Percentiles rank a stretch among this genome's conserved stretches.
Evolutionary conservation across 2,329 filamentous ascomycete genomes (phyloP).

Genomic region (Epichloe aotearoae): DNA sequence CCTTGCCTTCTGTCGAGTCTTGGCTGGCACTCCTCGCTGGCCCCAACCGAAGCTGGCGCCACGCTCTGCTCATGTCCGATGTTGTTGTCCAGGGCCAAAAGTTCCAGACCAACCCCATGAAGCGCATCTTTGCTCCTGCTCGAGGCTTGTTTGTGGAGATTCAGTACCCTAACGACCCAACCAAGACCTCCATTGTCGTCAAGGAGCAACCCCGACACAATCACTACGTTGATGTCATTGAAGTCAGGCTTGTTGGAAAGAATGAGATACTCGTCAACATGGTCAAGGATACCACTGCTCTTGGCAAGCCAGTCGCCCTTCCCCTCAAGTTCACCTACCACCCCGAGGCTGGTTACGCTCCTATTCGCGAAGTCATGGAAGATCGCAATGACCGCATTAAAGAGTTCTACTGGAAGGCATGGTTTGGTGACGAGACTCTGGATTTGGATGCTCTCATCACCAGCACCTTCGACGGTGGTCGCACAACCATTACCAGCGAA

Average conservation of each 20-base stretch:
- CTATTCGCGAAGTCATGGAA: slow-evolving; percentile 92
- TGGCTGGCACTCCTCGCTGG: slow-evolving; percentile 88
- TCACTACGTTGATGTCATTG: slow-evolving; percentile 77
- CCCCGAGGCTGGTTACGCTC: slow-evolving; percentile 92
- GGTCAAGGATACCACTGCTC: slow-evolving; percentile 83
- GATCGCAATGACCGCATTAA: slow-evolving; percentile 96
- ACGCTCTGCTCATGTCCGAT: slow-evolving; percentile 86
- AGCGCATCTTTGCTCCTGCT: slow-evolving; percentile 75
- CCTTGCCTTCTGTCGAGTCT: slow-evolving; percentile 64
- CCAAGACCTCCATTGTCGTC: slow-evolving; percentile 73
- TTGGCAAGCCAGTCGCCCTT: slow-evolving; percentile 69
- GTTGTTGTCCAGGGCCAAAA: slow-evolving; percentile 91
- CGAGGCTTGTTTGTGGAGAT: slow-evolving; percentile 87
- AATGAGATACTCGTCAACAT: slow-evolving; percentile 79
- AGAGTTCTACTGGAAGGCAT: slow-evolving; percentile 96
- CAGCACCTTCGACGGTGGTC: slow-evolving; percentile 80
- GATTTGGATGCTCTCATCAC: slow-evolving; percentile 78
- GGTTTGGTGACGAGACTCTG: slow-evolving; percentile 80
- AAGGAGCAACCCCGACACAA: slow-evolving; percentile 78
- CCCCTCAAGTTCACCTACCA: slow-evolving; percentile 86
- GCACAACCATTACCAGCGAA: slow-evolving; percentile 73
- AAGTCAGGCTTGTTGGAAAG: slow-evolving; percentile 61
- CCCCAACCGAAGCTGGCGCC: slow-evolving; percentile 76
- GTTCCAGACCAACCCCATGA: slow-evolving; percentile 94
- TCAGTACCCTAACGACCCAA: slow-evolving; percentile 62